A percentile compares a stretch with the other conserved stretches of the same genome.
Conservation (phyloP, 805 yeast genomes). For the Yamadazyma laniorum region DNA sequence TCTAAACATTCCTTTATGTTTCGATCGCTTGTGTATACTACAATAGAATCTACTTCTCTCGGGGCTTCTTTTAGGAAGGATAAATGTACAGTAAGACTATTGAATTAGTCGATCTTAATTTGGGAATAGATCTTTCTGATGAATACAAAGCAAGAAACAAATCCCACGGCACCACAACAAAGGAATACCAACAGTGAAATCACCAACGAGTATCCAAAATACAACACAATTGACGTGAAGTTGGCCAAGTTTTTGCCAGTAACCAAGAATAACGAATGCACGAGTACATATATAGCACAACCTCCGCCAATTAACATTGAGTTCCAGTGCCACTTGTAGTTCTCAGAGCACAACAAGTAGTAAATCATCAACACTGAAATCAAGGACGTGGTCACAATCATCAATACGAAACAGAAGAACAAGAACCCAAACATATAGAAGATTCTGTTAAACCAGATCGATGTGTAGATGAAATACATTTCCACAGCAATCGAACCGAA, state of each 20-base stretch:
- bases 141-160: slow-evolving; percentile 68
- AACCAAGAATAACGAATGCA: slow-evolving; percentile 77
- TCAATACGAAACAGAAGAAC: slow-evolving; percentile 80
- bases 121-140: slow-evolving; percentile 77
- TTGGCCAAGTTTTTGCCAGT: slow-evolving; percentile 66
- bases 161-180: slow-evolving; percentile 87
- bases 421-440: slow-evolving; percentile 98
- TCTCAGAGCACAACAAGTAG: slow-evolving; percentile 82
- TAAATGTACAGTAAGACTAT: neutral
- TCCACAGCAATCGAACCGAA: slow-evolving; percentile 94
- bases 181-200: slow-evolving; percentile 71
- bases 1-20: neutral
- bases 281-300: slow-evolving; percentile 76
- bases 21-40: neutral
- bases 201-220: slow-evolving; percentile 76
- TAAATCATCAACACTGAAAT: slow-evolving; percentile 80
- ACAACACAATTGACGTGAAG: slow-evolving; percentile 70
- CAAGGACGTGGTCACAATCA: slow-evolving; percentile 76
- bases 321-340: slow-evolving; percentile 98
- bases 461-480: slow-evolving; percentile 85
- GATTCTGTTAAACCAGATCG: slow-evolving; percentile 90
- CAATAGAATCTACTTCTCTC: neutral
- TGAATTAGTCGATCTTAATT: slow-evolving; percentile 71
- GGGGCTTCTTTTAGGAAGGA: neutral
- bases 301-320: slow-evolving; percentile 86